Conservation (phyloP, 1,284 basidiomycete genomes). For the Ustilago hordei region DNA sequence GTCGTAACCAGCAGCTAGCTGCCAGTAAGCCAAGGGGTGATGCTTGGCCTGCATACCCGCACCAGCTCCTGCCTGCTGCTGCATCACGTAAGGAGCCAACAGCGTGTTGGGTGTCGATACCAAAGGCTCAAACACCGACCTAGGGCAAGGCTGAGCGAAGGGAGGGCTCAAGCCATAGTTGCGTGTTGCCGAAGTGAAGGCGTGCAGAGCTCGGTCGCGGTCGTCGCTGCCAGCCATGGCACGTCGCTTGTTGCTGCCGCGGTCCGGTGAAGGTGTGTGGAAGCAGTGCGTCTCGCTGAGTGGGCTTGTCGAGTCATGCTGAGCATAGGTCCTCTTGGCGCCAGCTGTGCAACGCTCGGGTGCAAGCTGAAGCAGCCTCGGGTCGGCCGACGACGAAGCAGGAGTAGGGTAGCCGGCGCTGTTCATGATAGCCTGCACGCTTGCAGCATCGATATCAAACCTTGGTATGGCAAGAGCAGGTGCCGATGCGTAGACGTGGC, state of each 20-base stretch:
- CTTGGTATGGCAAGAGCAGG: slow-evolving; percentile 21
- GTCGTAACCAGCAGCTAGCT: slow-evolving; percentile 49
- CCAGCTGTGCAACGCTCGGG: slow-evolving; percentile 15
- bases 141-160: slow-evolving; percentile 45
- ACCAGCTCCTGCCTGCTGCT: slow-evolving; percentile 24
- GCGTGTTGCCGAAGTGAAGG: slow-evolving; percentile 24
- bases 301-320: slow-evolving; percentile 40
- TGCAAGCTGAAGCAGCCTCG: slow-evolving; percentile 13
- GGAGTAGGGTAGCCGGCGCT: slow-evolving; percentile 39
- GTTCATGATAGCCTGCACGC: slow-evolving; percentile 34
- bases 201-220: slow-evolving; percentile 26
- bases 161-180: slow-evolving; percentile 47
- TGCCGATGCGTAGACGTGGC: slow-evolving; percentile 40
- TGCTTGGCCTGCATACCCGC: slow-evolving; percentile 30
- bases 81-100: slow-evolving; percentile 45
- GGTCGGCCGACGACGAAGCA: slow-evolving; percentile 30
- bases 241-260: slow-evolving; percentile 35
- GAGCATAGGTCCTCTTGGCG: slow-evolving; percentile 36
- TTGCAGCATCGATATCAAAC: slow-evolving; percentile 28
- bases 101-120: slow-evolving; percentile 55
- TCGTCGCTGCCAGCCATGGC: slow-evolving; percentile 20
- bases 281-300: slow-evolving; percentile 26
- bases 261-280: slow-evolving; percentile 43
- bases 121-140: slow-evolving; percentile 51
- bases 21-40: slow-evolving; percentile 52